These are phyloP conservation scores for Claviceps sp. DNA, from an alignment of 2,329 filamentous ascomycete species.

Conservation along the genomic window DNA sequence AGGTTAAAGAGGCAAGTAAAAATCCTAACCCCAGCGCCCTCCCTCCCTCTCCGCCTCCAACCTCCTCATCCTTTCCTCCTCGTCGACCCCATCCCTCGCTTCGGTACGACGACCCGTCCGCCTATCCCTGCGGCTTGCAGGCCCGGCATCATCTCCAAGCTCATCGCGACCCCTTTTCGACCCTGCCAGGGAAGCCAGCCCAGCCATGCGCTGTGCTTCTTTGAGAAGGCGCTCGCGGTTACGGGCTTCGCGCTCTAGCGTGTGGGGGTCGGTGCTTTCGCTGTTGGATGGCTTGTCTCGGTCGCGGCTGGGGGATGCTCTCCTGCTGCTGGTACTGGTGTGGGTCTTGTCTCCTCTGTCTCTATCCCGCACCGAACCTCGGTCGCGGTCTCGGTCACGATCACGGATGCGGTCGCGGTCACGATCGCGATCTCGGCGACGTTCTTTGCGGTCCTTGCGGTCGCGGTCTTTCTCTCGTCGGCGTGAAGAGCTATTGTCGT, in stretches of 20 bases:
- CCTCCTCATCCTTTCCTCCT: slow-evolving; percentile 39
- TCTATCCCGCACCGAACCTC: slow-evolving; percentile 14
- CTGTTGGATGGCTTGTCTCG: slow-evolving; percentile 20
- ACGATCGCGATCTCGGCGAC: slow-evolving; percentile 20
- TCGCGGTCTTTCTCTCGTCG: slow-evolving; percentile 22
- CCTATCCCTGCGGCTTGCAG: slow-evolving; percentile 22
- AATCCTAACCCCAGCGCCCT: slow-evolving; percentile 30
- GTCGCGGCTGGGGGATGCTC: slow-evolving; percentile 20
- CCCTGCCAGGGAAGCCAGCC: slow-evolving; percentile 32
- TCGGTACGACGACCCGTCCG: slow-evolving; percentile 35
- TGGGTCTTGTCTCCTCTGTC: slow-evolving; percentile 16
- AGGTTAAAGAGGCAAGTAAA: no score
- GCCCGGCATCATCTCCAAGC: slow-evolving; percentile 22
- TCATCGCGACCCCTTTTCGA: slow-evolving; percentile 38
- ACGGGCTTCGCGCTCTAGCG: slow-evolving; percentile 53
- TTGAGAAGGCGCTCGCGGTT: slow-evolving; percentile 53
- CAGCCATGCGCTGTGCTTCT: slow-evolving; percentile 53
- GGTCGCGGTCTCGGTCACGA: slow-evolving; percentile 11
- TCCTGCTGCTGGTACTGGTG: slow-evolving; percentile 23
- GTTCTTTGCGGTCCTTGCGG: slow-evolving; percentile 24
- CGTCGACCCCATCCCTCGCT: slow-evolving; percentile 31
- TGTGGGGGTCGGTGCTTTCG: slow-evolving; percentile 41
- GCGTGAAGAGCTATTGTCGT: slow-evolving; percentile 20
- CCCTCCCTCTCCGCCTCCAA: slow-evolving; percentile 48
- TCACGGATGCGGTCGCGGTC: slow-evolving; percentile 10